A percentile compares a stretch with the other conserved stretches of the same genome.
Conservation (phyloP, 202 grass and related monocot species). For the Alloteropsis angusta region DNA sequence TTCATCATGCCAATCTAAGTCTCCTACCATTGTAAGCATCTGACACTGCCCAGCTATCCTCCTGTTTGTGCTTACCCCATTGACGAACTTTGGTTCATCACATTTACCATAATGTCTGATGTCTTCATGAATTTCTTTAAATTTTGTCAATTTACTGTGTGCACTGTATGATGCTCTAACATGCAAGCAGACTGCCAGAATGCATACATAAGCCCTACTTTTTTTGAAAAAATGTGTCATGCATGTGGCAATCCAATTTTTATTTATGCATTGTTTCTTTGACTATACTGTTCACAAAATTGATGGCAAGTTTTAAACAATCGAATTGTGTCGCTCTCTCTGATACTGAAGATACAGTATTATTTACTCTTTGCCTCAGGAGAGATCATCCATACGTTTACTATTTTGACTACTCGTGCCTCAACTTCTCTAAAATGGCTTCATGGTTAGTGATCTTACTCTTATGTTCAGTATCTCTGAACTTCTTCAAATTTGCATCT, state of each 20-base stretch:
- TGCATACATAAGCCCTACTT: not conserved
- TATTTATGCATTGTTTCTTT: not conserved
- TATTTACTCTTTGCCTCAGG: conserved; percentile 38
- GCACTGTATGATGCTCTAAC: not conserved
- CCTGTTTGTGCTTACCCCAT: not conserved
- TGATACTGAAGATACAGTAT: conserved; percentile 1
- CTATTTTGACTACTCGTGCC: conserved; percentile 67
- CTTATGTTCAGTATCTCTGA: not conserved
- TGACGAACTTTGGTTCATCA: not conserved
- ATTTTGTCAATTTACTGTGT: not conserved
- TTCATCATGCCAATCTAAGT: not conserved
- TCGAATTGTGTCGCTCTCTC: not conserved
- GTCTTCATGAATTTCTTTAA: not conserved
- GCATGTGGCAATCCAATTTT: not conserved
- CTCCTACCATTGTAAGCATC: not conserved
- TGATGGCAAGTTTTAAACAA: not conserved
- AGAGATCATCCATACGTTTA: conserved; percentile 60
- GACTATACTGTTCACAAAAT: not conserved
- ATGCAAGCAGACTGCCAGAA: not conserved
- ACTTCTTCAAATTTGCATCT: conserved; percentile 23
- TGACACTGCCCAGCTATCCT: not conserved
- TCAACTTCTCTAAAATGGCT: conserved; percentile 71
- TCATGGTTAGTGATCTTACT: conserved; percentile 46
- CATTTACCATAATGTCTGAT: not conserved
- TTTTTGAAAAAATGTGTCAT: not conserved